Evolutionary conservation across 257 asterid genomes (phyloP).

Genomic region (Oldenlandia corymbosa): DNA sequence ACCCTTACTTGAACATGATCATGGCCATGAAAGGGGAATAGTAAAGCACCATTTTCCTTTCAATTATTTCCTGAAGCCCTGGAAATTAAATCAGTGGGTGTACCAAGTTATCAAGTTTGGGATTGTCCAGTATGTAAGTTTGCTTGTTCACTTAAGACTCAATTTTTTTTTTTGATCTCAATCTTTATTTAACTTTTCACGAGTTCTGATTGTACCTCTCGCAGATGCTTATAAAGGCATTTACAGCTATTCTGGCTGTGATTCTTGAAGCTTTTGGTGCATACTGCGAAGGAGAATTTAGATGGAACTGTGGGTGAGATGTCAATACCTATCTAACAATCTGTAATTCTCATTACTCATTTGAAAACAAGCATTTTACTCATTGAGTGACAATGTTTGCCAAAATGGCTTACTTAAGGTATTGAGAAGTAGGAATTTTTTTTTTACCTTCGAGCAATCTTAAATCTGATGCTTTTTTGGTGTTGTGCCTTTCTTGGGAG

Average conservation of each 20-base stretch:
- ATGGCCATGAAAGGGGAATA: conserved; percentile 71
- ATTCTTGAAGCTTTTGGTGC: conserved; percentile 90
- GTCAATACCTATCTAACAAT: neutral
- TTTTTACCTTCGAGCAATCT: neutral
- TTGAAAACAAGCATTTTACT: neutral
- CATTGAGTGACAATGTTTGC: neutral
- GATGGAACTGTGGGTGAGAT: conserved; percentile 93
- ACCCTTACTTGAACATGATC: conserved; percentile 76
- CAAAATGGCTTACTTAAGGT: neutral
- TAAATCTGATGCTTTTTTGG: too few species aligned
- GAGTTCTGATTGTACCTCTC: conserved; percentile 15
- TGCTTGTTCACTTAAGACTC: conserved; percentile 9
- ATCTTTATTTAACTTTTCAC: conserved; percentile 10
- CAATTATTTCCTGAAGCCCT: conserved; percentile 73
- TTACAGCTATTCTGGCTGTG: conserved; percentile 83
- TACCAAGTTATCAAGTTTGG: conserved; percentile 95
- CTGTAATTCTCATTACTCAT: neutral
- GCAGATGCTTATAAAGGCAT: conserved; percentile 95
- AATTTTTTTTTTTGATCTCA: conserved; percentile 5
- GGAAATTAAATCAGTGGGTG: conserved; percentile 90
- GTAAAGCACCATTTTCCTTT: conserved; percentile 85
- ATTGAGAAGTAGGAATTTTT: neutral
- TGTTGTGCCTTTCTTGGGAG: too few species aligned
- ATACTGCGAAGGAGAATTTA: conserved; percentile 97
- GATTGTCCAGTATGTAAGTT: conserved; percentile 93